Conservation (phyloP, 2,329 filamentous ascomycete species). For the Fusarium torulosum region DNA sequence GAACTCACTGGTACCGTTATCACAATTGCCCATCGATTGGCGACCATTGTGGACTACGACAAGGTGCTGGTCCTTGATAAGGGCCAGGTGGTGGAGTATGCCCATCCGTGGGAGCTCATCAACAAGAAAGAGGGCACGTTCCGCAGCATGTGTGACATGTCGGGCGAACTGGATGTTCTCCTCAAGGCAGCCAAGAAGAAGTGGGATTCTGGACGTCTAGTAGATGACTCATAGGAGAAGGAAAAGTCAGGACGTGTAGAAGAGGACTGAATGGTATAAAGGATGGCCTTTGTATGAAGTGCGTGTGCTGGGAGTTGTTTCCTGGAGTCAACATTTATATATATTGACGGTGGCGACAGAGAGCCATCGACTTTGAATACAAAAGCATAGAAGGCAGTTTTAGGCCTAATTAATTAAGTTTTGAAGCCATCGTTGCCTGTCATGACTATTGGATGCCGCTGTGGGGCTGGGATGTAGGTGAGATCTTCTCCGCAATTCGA, state of each 20-base stretch:
- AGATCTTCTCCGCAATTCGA: constrained; percentile 34
- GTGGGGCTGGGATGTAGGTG: constrained; percentile 17
- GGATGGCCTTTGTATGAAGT: constrained; percentile 19
- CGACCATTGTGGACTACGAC: constrained; percentile 98
- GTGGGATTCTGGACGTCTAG: constrained; percentile 57
- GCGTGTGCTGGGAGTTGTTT: neutral
- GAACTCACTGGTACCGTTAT: constrained; percentile 93
- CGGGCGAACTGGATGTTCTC: constrained; percentile 67
- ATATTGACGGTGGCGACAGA: constrained; percentile 3
- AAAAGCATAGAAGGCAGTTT: constrained; percentile 33
- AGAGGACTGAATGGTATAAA: constrained; percentile 26
- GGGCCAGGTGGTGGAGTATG: constrained; percentile 88
- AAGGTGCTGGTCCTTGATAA: constrained; percentile 96
- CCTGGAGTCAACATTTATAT: constrained; percentile 9
- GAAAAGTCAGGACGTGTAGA: constrained; percentile 10
- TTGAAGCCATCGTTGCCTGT: neutral
- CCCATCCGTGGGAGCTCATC: constrained; percentile 87
- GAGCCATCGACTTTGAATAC: constrained; percentile 16
- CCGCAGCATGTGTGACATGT: constrained; percentile 74
- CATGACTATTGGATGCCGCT: neutral
- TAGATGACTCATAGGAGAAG: constrained; percentile 50
- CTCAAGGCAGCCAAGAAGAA: constrained; percentile 68
- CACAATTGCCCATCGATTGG: constrained; percentile 94
- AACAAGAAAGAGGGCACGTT: constrained; percentile 75
- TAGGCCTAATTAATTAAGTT: constrained; percentile 15